Percentiles rank a stretch among this genome's conserved stretches.
phyloP scores from a whole-genome alignment of 192 early-diverging fungal species.

The Podila horticola region DNA sequence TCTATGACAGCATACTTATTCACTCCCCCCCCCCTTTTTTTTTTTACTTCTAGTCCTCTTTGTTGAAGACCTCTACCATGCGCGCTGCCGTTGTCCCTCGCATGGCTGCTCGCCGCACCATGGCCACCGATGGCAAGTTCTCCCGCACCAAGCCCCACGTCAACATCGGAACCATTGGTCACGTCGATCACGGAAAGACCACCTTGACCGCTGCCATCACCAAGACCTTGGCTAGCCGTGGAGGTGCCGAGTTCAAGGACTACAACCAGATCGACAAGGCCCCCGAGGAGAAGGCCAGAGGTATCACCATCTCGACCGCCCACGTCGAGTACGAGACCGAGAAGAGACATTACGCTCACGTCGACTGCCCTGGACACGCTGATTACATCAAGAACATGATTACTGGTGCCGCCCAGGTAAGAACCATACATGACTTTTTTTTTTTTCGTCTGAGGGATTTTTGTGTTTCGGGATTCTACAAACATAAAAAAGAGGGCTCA shows the following conservation, averaged over 20 bases:
- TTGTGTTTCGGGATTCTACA: not conserved
- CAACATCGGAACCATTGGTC: slow-evolving; percentile 99
- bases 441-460: not conserved
- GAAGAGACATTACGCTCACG: slow-evolving; percentile 93
- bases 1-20: not conserved
- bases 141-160: slow-evolving; percentile 93
- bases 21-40: not conserved
- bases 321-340: slow-evolving; percentile 97
- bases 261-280: slow-evolving; percentile 99
- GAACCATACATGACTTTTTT: not conserved
- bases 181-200: slow-evolving; percentile 99
- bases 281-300: slow-evolving; percentile 96
- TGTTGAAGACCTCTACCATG: slow-evolving; percentile 21
- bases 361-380: slow-evolving; percentile 98
- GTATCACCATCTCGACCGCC: slow-evolving; percentile 97
- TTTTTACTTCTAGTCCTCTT: slow-evolving; percentile 19
- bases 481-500: no score
- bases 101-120: slow-evolving; percentile 48
- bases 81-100: slow-evolving; percentile 44
- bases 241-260: slow-evolving; percentile 91
- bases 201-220: slow-evolving; percentile 99
- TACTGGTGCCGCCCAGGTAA: slow-evolving; percentile 95
- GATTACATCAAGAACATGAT: slow-evolving; percentile 99
- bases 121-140: slow-evolving; percentile 66
- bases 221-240: slow-evolving; percentile 85